Evolutionary conservation across 495 filamentous ascomycete genomes (phyloP), one percentile per base, ranked within the genome.

Genomic region (Aspergillus ellipticus): DNA sequence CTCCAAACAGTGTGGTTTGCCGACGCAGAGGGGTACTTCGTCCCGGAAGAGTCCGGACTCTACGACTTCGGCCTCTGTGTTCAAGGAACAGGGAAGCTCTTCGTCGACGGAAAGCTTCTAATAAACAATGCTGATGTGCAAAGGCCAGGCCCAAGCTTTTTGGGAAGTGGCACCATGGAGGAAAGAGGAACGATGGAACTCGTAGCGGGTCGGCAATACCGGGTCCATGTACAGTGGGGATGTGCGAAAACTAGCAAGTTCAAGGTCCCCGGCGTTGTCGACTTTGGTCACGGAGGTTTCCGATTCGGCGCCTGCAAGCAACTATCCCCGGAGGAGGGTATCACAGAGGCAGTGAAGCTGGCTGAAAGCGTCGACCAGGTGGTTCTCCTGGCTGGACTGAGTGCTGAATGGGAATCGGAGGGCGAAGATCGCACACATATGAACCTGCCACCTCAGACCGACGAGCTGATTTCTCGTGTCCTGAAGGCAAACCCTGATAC

Each of bases 381-480:
- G 3, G 73, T 92, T 35, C 74, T 93, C 0, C 77, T 88, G 56
- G 86, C 87, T 15, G 90, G 90, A 9, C 72, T 93, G 19, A 88
- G 88, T 63, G 82, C 78, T 19, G 90, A 95, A 64, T 93, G 90
- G 90, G 90, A 93, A 66, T 85, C 85, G 16, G 90, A 94, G 69
- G 90, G 89, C 7, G 85, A 88, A 46, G 89, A 94, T 63, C 79
- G 89, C 10, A 75, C 85, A 49, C 79, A 77, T 29, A 91, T 92
- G 88, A 80, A 85, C 54, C 74, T 93, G 9, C 89, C 89, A 4
- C 83, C 84, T 2, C 78, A 78, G 54, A 86, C 86, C 56, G 87
- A 92, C 65, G 77, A 83, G 15, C 76, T 94, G 15, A 79, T 93
- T 57, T 74, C 81, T 31, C 79, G 80, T 13, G 83, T 93, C 1